Evolutionary conservation across 139 green algal genomes (phyloP).

Genomic region (Volvox africanus): DNA sequence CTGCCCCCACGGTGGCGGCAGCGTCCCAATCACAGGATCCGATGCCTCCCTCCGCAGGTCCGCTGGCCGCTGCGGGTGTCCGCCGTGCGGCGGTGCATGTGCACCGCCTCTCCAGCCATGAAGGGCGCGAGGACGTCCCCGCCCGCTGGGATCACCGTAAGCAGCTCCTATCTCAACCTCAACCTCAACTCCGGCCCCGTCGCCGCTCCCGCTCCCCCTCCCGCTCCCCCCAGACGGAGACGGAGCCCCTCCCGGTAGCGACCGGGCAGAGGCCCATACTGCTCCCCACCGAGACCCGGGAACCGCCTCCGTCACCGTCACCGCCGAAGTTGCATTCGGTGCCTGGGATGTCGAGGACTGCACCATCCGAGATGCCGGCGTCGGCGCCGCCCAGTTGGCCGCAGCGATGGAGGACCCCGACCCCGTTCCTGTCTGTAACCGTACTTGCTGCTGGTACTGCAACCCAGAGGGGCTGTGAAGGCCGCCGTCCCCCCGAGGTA

Average conservation of each 20-base stretch:
- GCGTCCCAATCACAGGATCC: not conserved
- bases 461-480: not conserved
- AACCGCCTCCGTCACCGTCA: not conserved
- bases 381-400: not conserved
- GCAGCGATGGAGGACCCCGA: not conserved
- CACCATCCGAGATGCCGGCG: not conserved
- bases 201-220: no score
- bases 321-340: no score
- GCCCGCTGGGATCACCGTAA: no score
- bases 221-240: no score
- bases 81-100: no score
- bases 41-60: not conserved
- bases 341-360: no score
- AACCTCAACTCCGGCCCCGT: not conserved
- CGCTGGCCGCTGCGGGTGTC: not conserved
- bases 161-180: no score
- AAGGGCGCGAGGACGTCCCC: no score
- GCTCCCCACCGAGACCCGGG: not conserved
- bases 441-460: not conserved
- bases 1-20: not conserved
- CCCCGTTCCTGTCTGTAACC: not conserved
- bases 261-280: not conserved
- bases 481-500: not conserved
- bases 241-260: no score
- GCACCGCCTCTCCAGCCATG: no score